A percentile compares a stretch with the other conserved stretches of the same genome.
These are phyloP conservation scores for Metschnikowia noctiluminum DNA, from an alignment of 805 yeast genomes.

Conservation along the genomic window DNA sequence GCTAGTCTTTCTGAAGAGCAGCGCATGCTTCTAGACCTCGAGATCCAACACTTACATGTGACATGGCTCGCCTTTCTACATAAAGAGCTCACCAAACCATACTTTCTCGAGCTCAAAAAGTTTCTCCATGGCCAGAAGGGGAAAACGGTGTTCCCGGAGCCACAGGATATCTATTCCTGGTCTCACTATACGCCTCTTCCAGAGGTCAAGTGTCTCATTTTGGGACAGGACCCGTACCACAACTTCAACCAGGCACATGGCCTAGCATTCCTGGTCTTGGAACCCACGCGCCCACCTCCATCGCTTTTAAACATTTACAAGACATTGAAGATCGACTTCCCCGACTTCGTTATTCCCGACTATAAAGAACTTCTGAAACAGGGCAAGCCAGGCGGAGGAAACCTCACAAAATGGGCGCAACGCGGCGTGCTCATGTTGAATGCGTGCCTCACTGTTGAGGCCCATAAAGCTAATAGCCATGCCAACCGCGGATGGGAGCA, in stretches of 20 bases:
- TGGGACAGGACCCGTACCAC: constrained; percentile 98
- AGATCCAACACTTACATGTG: constrained; percentile 65
- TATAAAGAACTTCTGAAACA: constrained; percentile 18
- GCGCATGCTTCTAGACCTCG: constrained; percentile 53
- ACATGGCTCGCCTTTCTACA: constrained; percentile 75
- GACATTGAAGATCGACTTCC: constrained; percentile 59
- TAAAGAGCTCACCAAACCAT: constrained; percentile 76
- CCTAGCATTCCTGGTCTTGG: constrained; percentile 84
- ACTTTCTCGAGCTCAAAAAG: constrained; percentile 68
- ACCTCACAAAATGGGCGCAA: constrained; percentile 77
- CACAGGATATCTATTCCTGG: constrained; percentile 83
- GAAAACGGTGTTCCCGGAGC: constrained; percentile 73
- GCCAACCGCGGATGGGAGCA: constrained; percentile 89
- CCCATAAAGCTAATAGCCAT: constrained; percentile 92
- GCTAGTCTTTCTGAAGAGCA: constrained; percentile 46
- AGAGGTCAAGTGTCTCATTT: constrained; percentile 68
- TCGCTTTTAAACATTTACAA: constrained; percentile 85
- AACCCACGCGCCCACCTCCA: constrained; percentile 79
- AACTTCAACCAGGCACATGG: constrained; percentile 94
- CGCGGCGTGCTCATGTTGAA: constrained; percentile 87
- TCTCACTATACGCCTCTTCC: constrained; percentile 77
- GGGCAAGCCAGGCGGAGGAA: constrained; percentile 50
- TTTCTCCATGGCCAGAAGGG: constrained; percentile 53
- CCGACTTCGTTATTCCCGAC: constrained; percentile 62
- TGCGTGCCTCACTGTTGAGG: constrained; percentile 85